Evolutionary conservation across 371 early-diverging fungal species (phyloP).

Genomic region (Apophysomyces variabilis): DNA sequence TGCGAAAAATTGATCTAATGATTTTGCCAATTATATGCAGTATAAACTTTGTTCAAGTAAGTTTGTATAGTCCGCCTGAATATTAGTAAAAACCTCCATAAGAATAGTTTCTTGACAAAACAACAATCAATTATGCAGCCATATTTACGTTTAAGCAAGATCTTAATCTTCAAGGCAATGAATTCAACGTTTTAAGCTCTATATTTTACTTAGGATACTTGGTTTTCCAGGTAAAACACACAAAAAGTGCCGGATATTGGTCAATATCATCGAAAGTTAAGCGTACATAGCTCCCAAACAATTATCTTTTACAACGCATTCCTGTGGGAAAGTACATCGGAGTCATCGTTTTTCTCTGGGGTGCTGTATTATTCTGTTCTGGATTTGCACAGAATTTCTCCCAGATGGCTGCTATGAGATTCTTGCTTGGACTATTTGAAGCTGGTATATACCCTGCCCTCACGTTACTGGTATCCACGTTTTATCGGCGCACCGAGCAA

Average conservation of each 20-base stretch:
- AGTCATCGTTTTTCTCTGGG: slow-evolving; percentile 18
- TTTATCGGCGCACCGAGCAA: slow-evolving; percentile 32
- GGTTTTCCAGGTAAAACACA: slow-evolving; percentile 14
- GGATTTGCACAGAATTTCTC: slow-evolving; percentile 14
- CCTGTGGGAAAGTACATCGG: slow-evolving; percentile 18
- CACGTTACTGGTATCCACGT: slow-evolving; percentile 27
- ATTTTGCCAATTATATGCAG: slow-evolving; percentile 42
- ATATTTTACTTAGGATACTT: slow-evolving; percentile 24
- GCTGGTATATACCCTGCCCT: slow-evolving; percentile 33
- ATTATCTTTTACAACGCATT: slow-evolving; percentile 18
- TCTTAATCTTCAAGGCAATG: slow-evolving; percentile 25
- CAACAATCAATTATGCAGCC: slow-evolving; percentile 45
- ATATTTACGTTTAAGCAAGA: slow-evolving; percentile 36
- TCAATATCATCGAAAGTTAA: not conserved
- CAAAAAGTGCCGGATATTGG: not conserved
- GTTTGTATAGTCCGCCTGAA: not conserved
- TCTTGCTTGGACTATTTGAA: slow-evolving; percentile 30
- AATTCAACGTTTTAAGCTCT: slow-evolving; percentile 33
- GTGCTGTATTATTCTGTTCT: slow-evolving; percentile 14
- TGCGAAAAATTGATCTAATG: slow-evolving; percentile 41
- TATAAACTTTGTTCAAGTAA: slow-evolving; percentile 45
- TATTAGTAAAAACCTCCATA: not conserved
- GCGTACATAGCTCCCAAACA: slow-evolving; percentile 15
- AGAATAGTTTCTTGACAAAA: slow-evolving; percentile 48
- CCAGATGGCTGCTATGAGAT: slow-evolving; percentile 14